Evolutionary conservation across 139 green algal genomes (phyloP), one percentile per base, ranked within the genome.

Genomic region (Tetradesmus lagerheimii): DNA sequence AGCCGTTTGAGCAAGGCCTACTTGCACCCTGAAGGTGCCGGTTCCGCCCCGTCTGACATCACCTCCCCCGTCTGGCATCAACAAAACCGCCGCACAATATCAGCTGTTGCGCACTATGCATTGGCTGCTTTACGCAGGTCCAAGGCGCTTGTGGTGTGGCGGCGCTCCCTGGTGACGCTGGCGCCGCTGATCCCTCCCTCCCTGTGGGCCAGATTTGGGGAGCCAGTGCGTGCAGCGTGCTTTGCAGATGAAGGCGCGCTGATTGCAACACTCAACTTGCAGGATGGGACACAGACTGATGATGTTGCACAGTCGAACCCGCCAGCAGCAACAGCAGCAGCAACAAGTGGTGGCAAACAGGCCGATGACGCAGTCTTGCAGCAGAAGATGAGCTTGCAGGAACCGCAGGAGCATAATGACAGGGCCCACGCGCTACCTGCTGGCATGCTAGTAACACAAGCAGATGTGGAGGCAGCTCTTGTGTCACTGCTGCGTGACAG

Each of bases 121-220:
- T n/a, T n/a, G n/a, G n/a, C n/a, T n/a, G n/a, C 18, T 18, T n/a
- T 18, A n/a, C 23, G 57, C 57, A 71, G 57, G 57, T 82, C 62
- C 38, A 80, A 64, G 27, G 84, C 84, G 20, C 66, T 89, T 23
- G 84, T 89, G 39, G 8, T 89, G 16, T 89, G 84, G 84, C 84
- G 84, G 11, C 38, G 84, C 20, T 37, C 38, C 11, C 39, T 89
- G 6, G 3, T 43, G 4, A 81, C 84, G 16, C 39, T 89, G 18
- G 67, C 79, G 14, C 39, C 66, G 6, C 38, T 82, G 27, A 81
- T 89, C n/a, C 84, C 84, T 25, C 25, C 34, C 11, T 12, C 35
- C 27, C 4, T 43, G 1, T 89, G 84, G 84, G 12, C 31, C 14
- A 39, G 45, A 25, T 4, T 35, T 38, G 82, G 82, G 23, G 16